These are phyloP conservation scores for Clitopilus passeckerianus DNA, from an alignment of 768 basidiomycete species.

Conservation along the genomic window DNA sequence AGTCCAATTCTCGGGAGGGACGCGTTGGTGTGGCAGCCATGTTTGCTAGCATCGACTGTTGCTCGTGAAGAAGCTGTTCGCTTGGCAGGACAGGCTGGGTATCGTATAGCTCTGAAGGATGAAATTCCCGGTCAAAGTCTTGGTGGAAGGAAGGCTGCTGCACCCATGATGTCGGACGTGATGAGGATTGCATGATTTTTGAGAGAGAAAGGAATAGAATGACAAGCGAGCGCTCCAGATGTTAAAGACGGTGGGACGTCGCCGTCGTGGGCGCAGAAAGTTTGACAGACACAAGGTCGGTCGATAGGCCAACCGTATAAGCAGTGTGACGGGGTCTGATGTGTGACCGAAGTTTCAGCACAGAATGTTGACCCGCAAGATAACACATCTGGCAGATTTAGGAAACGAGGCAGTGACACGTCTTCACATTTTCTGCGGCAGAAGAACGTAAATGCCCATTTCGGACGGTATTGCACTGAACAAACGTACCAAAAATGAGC, in stretches of 20 bases:
- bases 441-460: background rate
- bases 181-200: conserved; percentile 6
- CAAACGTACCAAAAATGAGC: background rate
- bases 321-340: background rate
- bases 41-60: conserved; percentile 10
- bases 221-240: background rate
- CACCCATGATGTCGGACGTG: conserved; percentile 14
- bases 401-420: background rate
- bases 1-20: conserved; percentile 3
- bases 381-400: background rate
- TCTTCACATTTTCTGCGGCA: background rate
- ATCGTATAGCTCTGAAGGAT: background rate
- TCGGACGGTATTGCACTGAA: background rate
- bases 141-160: conserved; percentile 10
- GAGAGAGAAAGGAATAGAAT: conserved; percentile 5
- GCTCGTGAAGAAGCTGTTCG: conserved; percentile 5
- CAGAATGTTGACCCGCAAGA: background rate
- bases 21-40: conserved; percentile 6
- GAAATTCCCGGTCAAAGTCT: conserved; percentile 9
- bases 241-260: conserved; percentile 8
- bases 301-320: background rate
- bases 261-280: conserved; percentile 8
- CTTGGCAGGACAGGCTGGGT: conserved; percentile 4
- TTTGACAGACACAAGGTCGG: background rate
- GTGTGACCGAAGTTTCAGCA: background rate